Conservation (phyloP, 2,329 filamentous ascomycete species). For the Microsporum audouinii region DNA sequence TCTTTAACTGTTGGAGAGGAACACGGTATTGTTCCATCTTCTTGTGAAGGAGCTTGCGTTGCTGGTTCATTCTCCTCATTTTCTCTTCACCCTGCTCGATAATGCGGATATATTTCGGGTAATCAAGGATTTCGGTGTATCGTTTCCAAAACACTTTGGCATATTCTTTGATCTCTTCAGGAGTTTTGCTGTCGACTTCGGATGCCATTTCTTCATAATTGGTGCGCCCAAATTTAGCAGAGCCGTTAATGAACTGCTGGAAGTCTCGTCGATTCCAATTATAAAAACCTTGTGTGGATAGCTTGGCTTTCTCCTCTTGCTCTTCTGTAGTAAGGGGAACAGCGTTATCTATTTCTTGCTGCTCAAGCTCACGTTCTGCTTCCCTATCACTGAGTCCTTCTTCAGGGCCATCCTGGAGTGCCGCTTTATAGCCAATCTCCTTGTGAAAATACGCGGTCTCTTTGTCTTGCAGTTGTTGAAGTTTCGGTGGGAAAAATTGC, state of each 20-base stretch:
- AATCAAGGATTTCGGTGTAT: constrained; percentile 81
- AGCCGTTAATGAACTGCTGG: constrained; percentile 94
- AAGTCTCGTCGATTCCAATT: constrained; percentile 97
- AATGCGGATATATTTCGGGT: constrained; percentile 73
- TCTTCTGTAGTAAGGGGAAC: constrained; percentile 81
- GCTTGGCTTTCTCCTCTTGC: constrained; percentile 67
- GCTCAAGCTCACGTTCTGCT: constrained; percentile 74
- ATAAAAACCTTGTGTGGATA: constrained; percentile 76
- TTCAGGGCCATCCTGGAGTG: constrained; percentile 75
- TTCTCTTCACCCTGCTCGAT: constrained; percentile 92
- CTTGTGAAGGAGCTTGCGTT: constrained; percentile 83
- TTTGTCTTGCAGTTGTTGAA: constrained; percentile 84
- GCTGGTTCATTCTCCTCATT: constrained; percentile 75
- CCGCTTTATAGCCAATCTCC: constrained; percentile 90
- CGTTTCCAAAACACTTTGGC: constrained; percentile 95
- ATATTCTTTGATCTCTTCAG: constrained; percentile 77
- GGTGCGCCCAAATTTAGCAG: constrained; percentile 77
- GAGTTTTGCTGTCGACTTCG: constrained; percentile 83
- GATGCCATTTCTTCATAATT: constrained; percentile 76
- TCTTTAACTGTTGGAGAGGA: constrained; percentile 91
- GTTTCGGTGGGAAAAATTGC: constrained; percentile 80
- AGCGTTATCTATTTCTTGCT: constrained; percentile 87
- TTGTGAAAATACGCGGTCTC: constrained; percentile 95
- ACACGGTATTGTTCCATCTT: constrained; percentile 97
- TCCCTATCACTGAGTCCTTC: constrained; percentile 77